Percentiles rank a stretch among this genome's conserved stretches.
These are phyloP conservation scores for Boletus edulis DNA, from an alignment of 768 basidiomycete species.

Conservation along the genomic window DNA sequence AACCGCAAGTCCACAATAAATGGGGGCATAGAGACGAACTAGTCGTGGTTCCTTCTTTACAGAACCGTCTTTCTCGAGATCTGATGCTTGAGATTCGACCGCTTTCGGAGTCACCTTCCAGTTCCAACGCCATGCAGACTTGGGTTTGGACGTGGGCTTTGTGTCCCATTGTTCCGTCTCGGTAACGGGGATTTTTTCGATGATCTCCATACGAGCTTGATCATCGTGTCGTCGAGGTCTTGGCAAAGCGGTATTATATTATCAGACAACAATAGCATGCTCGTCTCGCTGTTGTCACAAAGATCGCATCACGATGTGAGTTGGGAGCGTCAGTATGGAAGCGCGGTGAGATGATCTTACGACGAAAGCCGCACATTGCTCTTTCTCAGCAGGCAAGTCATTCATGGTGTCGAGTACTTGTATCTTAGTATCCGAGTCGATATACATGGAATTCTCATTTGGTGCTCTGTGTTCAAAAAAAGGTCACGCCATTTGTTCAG, in stretches of 20 bases:
- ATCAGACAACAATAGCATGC: slow-evolving; percentile 75
- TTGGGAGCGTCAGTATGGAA: neutral
- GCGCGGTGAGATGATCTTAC: slow-evolving; percentile 40
- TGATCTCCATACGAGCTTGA: slow-evolving; percentile 71
- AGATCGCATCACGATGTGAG: neutral
- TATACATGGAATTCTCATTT: slow-evolving; percentile 55
- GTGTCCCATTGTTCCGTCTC: slow-evolving; percentile 9
- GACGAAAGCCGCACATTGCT: slow-evolving; percentile 87
- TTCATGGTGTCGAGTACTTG: slow-evolving; percentile 75
- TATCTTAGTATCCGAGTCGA: slow-evolving; percentile 80
- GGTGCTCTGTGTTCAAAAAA: slow-evolving; percentile 40
- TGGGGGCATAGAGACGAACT: slow-evolving; percentile 64
- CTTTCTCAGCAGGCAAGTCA: slow-evolving; percentile 80
- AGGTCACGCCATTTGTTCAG: neutral
- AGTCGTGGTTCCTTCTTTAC: slow-evolving; percentile 37
- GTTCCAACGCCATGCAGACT: slow-evolving; percentile 35
- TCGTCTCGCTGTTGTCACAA: slow-evolving; percentile 64
- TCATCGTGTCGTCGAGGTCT: slow-evolving; percentile 76
- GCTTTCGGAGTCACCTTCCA: slow-evolving; percentile 41
- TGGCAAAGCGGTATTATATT: slow-evolving; percentile 66
- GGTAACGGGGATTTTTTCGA: slow-evolving; percentile 21
- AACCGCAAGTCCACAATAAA: slow-evolving; percentile 67
- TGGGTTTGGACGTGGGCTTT: neutral
- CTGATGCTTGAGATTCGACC: slow-evolving; percentile 9
- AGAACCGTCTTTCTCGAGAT: slow-evolving; percentile 52